A percentile compares a stretch with the other conserved stretches of the same genome.
These are phyloP conservation scores for Lichenothelia convexa DNA, from an alignment of 495 filamentous ascomycete genomes.

Conservation along the genomic window DNA sequence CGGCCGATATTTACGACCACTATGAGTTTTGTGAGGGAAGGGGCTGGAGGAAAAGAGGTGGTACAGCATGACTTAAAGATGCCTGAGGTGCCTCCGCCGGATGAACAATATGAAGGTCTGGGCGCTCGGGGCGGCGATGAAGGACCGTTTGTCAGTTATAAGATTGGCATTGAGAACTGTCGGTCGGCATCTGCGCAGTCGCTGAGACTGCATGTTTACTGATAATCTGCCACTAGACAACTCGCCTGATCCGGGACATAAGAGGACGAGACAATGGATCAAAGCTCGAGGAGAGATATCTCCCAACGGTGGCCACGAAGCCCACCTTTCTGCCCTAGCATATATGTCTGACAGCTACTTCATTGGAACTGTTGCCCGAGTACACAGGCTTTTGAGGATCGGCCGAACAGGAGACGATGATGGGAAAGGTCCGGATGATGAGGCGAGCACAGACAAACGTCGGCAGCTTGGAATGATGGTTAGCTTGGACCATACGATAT, in stretches of 20 bases:
- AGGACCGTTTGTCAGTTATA: conserved; percentile 39
- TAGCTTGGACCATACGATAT: conserved; percentile 81
- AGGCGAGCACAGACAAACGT: conserved; percentile 7
- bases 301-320: conserved; percentile 49
- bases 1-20: conserved; percentile 88
- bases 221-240: too few species aligned
- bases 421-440: conserved; percentile 15
- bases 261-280: conserved; percentile 60
- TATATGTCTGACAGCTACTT: conserved; percentile 88
- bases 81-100: conserved; percentile 26
- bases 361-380: conserved; percentile 66
- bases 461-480: conserved; percentile 85
- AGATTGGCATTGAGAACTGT: conserved; percentile 33
- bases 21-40: conserved; percentile 63
- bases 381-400: conserved; percentile 57
- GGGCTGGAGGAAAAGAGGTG: conserved; percentile 40
- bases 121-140: conserved; percentile 8
- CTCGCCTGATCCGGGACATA: conserved; percentile 38
- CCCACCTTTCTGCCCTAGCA: conserved; percentile 71
- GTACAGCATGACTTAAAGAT: conserved; percentile 43
- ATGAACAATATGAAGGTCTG: conserved; percentile 9
- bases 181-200: conserved; percentile 3
- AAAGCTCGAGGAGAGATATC: conserved; percentile 58
- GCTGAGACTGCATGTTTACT: too few species aligned
- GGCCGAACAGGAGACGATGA: conserved; percentile 7